These are phyloP conservation scores for Saccharomyces mikatae DNA, from an alignment of 805 yeast species.

Conservation along the genomic window DNA sequence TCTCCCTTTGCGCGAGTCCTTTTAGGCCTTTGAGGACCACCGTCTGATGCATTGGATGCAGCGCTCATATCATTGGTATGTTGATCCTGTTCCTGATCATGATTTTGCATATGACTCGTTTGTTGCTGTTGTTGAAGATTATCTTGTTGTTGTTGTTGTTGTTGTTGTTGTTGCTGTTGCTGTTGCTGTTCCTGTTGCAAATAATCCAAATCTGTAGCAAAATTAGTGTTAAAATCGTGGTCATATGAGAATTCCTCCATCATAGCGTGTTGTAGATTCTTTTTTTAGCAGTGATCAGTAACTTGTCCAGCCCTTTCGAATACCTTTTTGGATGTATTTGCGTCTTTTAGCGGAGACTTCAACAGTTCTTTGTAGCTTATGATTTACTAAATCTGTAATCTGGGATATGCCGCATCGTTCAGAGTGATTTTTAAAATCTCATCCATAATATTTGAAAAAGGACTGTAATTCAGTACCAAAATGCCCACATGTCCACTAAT, in stretches of 20 bases:
- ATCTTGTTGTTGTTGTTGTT: not conserved
- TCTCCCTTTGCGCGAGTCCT: slow-evolving; percentile 76
- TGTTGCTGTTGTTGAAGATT: not conserved
- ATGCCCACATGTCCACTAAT: not conserved
- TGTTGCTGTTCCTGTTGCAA: not conserved
- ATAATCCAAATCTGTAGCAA: not conserved
- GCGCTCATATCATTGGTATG: not conserved
- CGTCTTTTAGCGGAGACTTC: not conserved
- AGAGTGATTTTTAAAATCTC: not conserved
- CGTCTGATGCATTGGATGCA: not conserved
- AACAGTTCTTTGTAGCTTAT: not conserved
- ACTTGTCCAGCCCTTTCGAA: not conserved
- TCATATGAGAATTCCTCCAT: not conserved
- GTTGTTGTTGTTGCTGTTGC: not conserved
- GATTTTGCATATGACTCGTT: not conserved
- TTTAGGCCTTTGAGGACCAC: slow-evolving; percentile 29
- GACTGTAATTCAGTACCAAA: not conserved
- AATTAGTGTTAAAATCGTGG: not conserved
- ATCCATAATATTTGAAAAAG: not conserved
- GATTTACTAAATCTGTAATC: not conserved
- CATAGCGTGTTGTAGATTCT: not conserved
- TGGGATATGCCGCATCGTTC: not conserved
- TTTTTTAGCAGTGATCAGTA: not conserved
- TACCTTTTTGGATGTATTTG: not conserved
- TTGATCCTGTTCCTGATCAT: not conserved